A percentile compares a stretch with the other conserved stretches of the same genome.
These are phyloP conservation scores for Botrytis paeoniae DNA, from an alignment of 2,329 filamentous ascomycete species.

Conservation along the genomic window DNA sequence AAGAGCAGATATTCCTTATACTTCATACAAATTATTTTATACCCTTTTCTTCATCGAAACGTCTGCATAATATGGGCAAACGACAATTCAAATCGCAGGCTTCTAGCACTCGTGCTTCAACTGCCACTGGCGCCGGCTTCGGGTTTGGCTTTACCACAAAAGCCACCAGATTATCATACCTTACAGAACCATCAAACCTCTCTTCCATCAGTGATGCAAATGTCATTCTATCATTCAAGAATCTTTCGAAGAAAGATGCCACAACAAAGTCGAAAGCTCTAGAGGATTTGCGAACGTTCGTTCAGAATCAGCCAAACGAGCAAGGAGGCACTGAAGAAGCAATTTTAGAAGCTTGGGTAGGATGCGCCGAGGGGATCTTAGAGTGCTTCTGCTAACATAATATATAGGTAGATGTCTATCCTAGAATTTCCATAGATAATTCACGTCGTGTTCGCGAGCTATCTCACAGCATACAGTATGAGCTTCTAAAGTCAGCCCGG, in stretches of 20 bases:
- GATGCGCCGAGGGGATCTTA: conserved; percentile 36
- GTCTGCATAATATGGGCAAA: conserved; percentile 31
- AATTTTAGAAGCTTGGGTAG: conserved; percentile 85
- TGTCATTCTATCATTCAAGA: conserved; percentile 87
- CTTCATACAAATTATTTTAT: background rate
- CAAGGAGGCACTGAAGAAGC: conserved; percentile 70
- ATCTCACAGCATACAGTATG: conserved; percentile 70
- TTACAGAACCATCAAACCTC: conserved; percentile 81
- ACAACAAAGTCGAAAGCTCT: conserved; percentile 88
- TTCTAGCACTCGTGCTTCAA: conserved; percentile 37
- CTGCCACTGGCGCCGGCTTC: conserved; percentile 34
- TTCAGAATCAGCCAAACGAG: conserved; percentile 53
- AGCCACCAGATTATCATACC: conserved; percentile 69
- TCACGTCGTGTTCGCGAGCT: conserved; percentile 84
- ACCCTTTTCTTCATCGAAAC: background rate
- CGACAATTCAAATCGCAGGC: conserved; percentile 36
- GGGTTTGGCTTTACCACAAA: conserved; percentile 38
- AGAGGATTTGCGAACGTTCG: conserved; percentile 72
- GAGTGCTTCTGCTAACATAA: background rate
- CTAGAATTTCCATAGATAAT: conserved; percentile 85
- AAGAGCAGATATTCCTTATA: background rate
- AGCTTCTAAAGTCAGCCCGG: conserved; percentile 60
- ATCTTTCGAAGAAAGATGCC: conserved; percentile 85
- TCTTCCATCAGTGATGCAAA: conserved; percentile 74
- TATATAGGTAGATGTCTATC: conserved; percentile 74